Base-by-base conservation (phyloP, 805 yeast genomes). In the Ogataea glucozyma region DNA sequence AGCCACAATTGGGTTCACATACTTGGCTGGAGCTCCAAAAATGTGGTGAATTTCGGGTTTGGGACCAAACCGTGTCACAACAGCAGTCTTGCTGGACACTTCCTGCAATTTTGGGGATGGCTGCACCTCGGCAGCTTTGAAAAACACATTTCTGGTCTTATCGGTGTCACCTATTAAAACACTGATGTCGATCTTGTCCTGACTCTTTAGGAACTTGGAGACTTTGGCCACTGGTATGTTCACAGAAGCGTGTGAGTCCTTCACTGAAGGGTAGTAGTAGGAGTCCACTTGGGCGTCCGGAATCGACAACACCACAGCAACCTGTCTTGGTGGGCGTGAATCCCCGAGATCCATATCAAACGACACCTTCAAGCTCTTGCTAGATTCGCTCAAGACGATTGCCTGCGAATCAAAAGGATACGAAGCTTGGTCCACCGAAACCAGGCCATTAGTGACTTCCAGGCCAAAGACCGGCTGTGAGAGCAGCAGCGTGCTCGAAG, bases 1-100 rank as follows among this genome's bases (percentile, higher is more conserved):
- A 2, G 90, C 82, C 18, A 85, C 49, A 2, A 70, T 47, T 7
- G 78, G 64, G 42, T 75, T 66, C 10, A 78, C 80, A 26, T 81
- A 76, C 24, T 62, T 62, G 16, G 81, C 78, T n/a, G 75, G 76
- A 4, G 64, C 60, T 42, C 70, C 72, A 68, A 88, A 88, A 26
- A 65, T 59, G 61, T 86, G 88, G 49, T 62, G 62, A 50, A 88
- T 83, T 63, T 83, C 89, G 2, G 81, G 77, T 57, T 72, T 61
- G 11, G 73, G 60, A 2, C 75, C 83, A 43, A 72, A 63, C 51
- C 75, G 67, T n/a, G 49, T 33, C 17, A 72, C 61, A 12, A 45
- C 21, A n/a, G 42, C 46, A 12, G 38, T 40, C 17, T 40, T 6
- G 12, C 40, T 34, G 3, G 34, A 21, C 4, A 50, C 38, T 12